A percentile compares a stretch with the other conserved stretches of the same genome.
These are phyloP conservation scores for Polyplosphaeria fusca DNA, from an alignment of 495 filamentous ascomycete genomes.

Conservation along the genomic window DNA sequence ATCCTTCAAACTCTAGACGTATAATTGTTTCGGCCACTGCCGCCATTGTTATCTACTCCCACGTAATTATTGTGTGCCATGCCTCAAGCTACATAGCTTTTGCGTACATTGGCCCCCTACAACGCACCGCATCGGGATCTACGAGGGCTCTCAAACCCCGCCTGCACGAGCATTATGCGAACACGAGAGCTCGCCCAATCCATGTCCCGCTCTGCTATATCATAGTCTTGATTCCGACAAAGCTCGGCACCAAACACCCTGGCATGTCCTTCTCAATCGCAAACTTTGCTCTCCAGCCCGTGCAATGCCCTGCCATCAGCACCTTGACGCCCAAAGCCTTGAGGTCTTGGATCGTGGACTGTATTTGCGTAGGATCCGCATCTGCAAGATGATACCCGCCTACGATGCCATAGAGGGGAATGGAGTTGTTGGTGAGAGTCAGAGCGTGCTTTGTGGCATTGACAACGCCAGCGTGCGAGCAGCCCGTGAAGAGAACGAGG, in stretches of 20 bases:
- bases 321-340: constrained; percentile 53
- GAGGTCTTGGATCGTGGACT: constrained; percentile 51
- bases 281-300: constrained; percentile 61
- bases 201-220: too few relatives aligned
- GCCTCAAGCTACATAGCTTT: too few relatives aligned
- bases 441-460: constrained; percentile 54
- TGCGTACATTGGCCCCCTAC: too few relatives aligned
- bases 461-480: constrained; percentile 59
- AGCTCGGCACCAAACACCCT: constrained; percentile 55
- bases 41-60: too few relatives aligned
- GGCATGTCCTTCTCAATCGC: constrained; percentile 57
- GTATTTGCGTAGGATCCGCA: constrained; percentile 45
- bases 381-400: constrained; percentile 61
- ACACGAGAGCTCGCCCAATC: neutral
- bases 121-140: too few relatives aligned
- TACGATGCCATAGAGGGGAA: constrained; percentile 56
- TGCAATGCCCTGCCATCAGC: constrained; percentile 59
- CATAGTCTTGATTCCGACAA: constrained; percentile 52
- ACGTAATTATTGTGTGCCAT: too few relatives aligned
- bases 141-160: too few relatives aligned
- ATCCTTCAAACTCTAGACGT: too few relatives aligned
- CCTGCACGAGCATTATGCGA: too few relatives aligned
- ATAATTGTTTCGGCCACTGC: too few relatives aligned
- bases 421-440: constrained; percentile 38
- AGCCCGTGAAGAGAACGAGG: constrained; percentile 61